phyloP scores from a whole-genome alignment of 2,329 filamentous ascomycete species.

The Arachnomyces sp. region DNA sequence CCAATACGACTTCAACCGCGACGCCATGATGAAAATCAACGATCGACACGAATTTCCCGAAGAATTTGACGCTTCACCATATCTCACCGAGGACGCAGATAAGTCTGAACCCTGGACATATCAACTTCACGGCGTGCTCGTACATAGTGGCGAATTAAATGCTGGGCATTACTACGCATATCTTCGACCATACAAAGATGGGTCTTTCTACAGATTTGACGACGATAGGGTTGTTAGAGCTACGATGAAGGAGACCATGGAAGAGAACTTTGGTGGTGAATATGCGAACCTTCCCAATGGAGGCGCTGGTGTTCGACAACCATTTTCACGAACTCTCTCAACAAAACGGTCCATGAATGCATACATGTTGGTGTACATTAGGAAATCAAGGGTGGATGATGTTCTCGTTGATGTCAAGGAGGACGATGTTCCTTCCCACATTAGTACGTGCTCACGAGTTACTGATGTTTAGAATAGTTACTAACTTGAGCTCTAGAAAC shows the following conservation, averaged over 20 bases:
- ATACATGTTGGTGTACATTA: slow-evolving; percentile 98
- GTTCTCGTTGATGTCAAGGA: slow-evolving; percentile 69
- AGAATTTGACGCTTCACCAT: slow-evolving; percentile 61
- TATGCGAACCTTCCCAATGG: slow-evolving; percentile 54
- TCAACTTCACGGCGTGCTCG: slow-evolving; percentile 86
- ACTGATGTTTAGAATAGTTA: slow-evolving; percentile 8
- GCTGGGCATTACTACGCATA: slow-evolving; percentile 98
- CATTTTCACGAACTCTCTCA: slow-evolving; percentile 55
- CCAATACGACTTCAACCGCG: slow-evolving; percentile 91
- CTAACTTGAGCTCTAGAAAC: slow-evolving; percentile 44
- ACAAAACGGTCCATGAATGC: slow-evolving; percentile 71
- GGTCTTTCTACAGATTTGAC: slow-evolving; percentile 94
- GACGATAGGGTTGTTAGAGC: slow-evolving; percentile 96
- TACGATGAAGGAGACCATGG: slow-evolving; percentile 80
- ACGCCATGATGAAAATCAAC: slow-evolving; percentile 95
- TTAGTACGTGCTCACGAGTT: slow-evolving; percentile 48
- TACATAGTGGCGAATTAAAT: slow-evolving; percentile 93
- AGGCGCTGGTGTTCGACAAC: slow-evolving; percentile 50
- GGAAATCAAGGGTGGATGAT: slow-evolving; percentile 73
- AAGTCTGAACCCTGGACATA: slow-evolving; percentile 84
- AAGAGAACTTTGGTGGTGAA: slow-evolving; percentile 94
- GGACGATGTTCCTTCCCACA: slow-evolving; percentile 70
- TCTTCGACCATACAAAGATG: slow-evolving; percentile 84
- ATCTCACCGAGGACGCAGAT: slow-evolving; percentile 77
- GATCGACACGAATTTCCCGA: slow-evolving; percentile 42